Percentiles rank a stretch among this genome's conserved stretches.
These are phyloP conservation scores for Taxillus chinensis DNA, from an alignment of 164 flowering plant genomes.

Conservation along the genomic window DNA sequence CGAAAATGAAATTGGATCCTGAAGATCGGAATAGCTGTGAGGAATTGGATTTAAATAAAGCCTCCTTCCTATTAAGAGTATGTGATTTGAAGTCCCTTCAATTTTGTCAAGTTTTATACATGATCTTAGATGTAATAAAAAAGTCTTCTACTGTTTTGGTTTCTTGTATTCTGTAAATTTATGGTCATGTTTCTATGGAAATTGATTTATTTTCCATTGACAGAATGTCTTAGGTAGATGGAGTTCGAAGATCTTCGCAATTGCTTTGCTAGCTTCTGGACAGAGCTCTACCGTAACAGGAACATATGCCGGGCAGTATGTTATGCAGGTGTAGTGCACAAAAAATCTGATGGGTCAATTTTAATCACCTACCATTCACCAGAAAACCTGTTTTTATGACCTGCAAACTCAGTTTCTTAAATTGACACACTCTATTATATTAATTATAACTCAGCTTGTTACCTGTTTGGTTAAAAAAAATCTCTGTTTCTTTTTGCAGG, in stretches of 20 bases:
- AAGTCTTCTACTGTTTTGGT: not conserved
- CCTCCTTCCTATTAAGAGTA: constrained; percentile 75
- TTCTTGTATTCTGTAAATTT: not conserved
- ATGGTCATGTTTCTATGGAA: not conserved
- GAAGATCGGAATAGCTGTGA: constrained; percentile 26
- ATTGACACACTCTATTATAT: too few species aligned
- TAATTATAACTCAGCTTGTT: too few species aligned
- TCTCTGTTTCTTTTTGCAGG: constrained; percentile 29
- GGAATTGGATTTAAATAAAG: constrained; percentile 59
- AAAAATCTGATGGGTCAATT: too few species aligned
- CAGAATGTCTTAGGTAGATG: constrained; percentile 88
- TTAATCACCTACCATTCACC: too few species aligned
- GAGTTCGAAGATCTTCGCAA: constrained; percentile 89
- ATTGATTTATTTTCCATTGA: not conserved
- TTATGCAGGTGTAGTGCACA: constrained; percentile 64
- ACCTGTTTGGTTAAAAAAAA: too few species aligned
- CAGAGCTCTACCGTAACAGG: constrained; percentile 98
- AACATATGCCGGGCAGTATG: constrained; percentile 94
- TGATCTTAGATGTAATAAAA: not conserved
- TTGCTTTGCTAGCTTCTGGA: constrained; percentile 93
- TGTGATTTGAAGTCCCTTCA: constrained; percentile 4
- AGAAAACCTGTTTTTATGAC: too few species aligned
- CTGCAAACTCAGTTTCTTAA: too few species aligned
- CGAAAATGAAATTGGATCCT: constrained; percentile 21
- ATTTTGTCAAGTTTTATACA: not conserved